A percentile compares a stretch with the other conserved stretches of the same genome.
These are phyloP conservation scores for Cyberlindnera petersonii DNA, from an alignment of 805 yeast species.

Conservation along the genomic window DNA sequence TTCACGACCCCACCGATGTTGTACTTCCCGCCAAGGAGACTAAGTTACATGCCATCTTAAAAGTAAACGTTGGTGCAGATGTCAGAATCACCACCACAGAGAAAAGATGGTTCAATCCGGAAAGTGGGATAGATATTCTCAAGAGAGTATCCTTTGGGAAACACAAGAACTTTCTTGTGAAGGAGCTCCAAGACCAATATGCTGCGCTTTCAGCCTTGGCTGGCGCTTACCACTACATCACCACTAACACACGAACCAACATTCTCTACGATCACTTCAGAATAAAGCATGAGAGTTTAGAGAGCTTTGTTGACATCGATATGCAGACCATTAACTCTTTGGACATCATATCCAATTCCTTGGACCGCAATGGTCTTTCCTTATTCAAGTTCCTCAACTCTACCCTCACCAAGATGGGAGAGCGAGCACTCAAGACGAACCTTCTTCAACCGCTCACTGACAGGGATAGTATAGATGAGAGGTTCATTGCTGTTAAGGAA, in stretches of 20 bases:
- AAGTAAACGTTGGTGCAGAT: constrained; percentile 28
- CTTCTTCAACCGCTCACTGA: constrained; percentile 47
- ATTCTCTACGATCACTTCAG: constrained; percentile 30
- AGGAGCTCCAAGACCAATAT: constrained; percentile 28
- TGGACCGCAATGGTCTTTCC: constrained; percentile 29
- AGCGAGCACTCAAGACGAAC: constrained; percentile 36
- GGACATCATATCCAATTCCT: constrained; percentile 36
- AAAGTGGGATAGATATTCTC: constrained; percentile 26
- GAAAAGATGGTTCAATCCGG: constrained; percentile 25
- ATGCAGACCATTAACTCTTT: constrained; percentile 34
- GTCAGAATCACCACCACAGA: constrained; percentile 27
- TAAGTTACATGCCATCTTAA: constrained; percentile 35
- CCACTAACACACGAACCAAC: constrained; percentile 10
- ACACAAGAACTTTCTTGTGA: constrained; percentile 22
- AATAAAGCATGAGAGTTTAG: constrained; percentile 35
- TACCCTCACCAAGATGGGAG: constrained; percentile 46
- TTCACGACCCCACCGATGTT: constrained; percentile 34
- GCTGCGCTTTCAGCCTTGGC: constrained; percentile 33
- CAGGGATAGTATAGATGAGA: constrained; percentile 30
- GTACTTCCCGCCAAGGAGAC: constrained; percentile 31
- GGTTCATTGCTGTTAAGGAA: constrained; percentile 38
- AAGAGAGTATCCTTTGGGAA: constrained; percentile 17
- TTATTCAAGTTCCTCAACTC: constrained; percentile 36
- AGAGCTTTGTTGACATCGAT: constrained; percentile 42
- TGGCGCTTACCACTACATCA: constrained; percentile 31